phyloP scores from a whole-genome alignment of 2,329 filamentous ascomycete genomes.

The Hymenotorrendiella dingleyae region DNA sequence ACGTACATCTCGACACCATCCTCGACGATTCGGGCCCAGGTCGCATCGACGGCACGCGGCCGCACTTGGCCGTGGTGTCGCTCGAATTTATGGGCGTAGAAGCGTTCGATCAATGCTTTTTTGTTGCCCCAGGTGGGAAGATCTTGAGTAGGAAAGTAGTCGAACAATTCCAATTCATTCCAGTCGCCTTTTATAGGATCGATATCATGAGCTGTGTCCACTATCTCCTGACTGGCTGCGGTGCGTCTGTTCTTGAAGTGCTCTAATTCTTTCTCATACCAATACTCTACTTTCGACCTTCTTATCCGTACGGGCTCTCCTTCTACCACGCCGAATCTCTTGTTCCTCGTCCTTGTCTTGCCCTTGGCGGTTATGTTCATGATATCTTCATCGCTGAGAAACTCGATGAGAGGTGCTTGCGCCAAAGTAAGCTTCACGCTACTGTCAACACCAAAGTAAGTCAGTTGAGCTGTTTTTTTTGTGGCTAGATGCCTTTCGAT shows the following conservation, averaged over 20 bases:
- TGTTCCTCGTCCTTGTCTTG: too few relatives aligned
- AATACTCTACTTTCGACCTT: too few relatives aligned
- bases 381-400: too few relatives aligned
- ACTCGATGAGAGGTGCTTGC: too few relatives aligned
- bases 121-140: slow-evolving; percentile 4
- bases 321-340: too few relatives aligned
- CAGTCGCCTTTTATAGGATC: neutral
- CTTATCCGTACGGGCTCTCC: too few relatives aligned
- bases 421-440: too few relatives aligned
- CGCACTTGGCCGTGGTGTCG: neutral
- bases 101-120: slow-evolving; percentile 1
- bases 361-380: too few relatives aligned
- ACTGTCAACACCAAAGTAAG: too few relatives aligned
- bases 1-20: neutral
- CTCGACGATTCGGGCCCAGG: neutral
- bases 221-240: neutral
- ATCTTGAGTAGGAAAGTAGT: neutral
- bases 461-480: too few relatives aligned
- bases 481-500: too few relatives aligned
- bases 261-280: neutral
- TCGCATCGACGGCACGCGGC: neutral
- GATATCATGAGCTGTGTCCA: neutral
- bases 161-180: neutral
- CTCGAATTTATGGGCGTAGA: slow-evolving; percentile 7
- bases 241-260: neutral